Conservation (phyloP, 345 rosid species). For the Sisymbrium irio region DNA sequence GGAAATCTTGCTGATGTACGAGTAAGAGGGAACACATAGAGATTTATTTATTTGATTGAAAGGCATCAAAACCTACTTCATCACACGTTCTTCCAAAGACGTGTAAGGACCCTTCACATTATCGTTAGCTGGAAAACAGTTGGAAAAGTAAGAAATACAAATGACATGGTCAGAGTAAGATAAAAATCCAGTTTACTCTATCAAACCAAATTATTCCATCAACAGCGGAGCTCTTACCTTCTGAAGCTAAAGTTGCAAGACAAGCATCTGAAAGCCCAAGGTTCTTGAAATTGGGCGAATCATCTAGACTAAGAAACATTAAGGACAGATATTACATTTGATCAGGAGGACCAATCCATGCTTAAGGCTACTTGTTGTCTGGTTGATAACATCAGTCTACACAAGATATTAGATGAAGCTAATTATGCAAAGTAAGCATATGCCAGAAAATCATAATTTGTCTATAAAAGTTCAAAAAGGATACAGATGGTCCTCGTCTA, state of each 20-base stretch:
- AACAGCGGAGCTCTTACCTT: constrained; percentile 29
- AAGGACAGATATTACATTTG: constrained; percentile 28
- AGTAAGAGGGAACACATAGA: background rate
- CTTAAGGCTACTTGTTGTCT: background rate
- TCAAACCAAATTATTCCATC: background rate
- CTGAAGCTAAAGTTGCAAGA: constrained; percentile 73
- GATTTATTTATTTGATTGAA: background rate
- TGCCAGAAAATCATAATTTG: background rate
- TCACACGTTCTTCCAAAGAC: constrained; percentile 32
- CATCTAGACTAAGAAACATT: constrained; percentile 52
- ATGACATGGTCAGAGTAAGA: background rate
- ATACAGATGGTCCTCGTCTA: constrained; percentile 77
- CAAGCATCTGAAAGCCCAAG: constrained; percentile 81
- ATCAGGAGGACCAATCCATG: background rate
- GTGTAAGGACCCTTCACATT: constrained; percentile 29
- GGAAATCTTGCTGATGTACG: constrained; percentile 7
- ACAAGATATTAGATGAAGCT: background rate
- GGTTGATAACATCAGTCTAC: background rate
- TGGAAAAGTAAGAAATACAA: constrained; percentile 4
- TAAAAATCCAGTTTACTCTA: background rate
- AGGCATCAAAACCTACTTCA: constrained; percentile 43
- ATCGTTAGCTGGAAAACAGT: constrained; percentile 36
- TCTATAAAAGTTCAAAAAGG: constrained; percentile 29
- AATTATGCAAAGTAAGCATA: background rate
- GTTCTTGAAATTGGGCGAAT: constrained; percentile 60